Percentiles rank a stretch among this genome's conserved stretches.
Conservation (phyloP, 139 green algal genomes). For the Chlorella sorokiniana region DNA sequence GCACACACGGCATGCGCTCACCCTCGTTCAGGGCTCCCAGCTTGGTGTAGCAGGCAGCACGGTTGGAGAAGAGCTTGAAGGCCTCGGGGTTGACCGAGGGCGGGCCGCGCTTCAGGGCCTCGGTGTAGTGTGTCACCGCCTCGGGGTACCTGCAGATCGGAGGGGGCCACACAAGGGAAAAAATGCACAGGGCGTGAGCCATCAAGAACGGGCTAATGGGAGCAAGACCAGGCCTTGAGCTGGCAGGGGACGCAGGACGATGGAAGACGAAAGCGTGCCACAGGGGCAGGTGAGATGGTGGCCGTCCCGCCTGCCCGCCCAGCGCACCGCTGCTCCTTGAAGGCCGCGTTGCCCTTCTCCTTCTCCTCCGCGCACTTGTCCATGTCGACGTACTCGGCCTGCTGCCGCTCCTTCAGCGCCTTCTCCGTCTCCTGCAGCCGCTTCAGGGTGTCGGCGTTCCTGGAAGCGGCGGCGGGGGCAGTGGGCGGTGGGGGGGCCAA, state of each 20-base stretch:
- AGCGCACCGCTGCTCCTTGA: slow-evolving; percentile 80
- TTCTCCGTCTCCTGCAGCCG: slow-evolving; percentile 91
- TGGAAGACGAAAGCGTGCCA: too few species aligned
- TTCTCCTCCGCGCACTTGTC: slow-evolving; percentile 80
- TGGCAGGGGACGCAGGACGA: too few species aligned
- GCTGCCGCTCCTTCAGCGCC: slow-evolving; percentile 73
- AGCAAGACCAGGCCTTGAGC: neutral
- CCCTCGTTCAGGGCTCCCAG: slow-evolving; percentile 92
- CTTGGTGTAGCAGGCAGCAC: slow-evolving; percentile 99
- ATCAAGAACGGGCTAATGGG: neutral
- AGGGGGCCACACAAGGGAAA: neutral
- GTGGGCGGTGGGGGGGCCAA: neutral
- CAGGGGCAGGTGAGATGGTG: too few species aligned
- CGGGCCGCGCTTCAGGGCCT: slow-evolving; percentile 92
- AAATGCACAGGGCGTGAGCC: too few species aligned
- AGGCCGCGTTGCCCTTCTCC: slow-evolving; percentile 89
- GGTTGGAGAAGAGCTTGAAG: slow-evolving; percentile 97
- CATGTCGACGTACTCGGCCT: slow-evolving; percentile 89
- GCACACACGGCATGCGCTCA: too few species aligned
- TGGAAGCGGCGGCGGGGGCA: slow-evolving; percentile 30
- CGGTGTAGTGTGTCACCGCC: slow-evolving; percentile 93
- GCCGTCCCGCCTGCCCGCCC: neutral
- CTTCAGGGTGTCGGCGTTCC: slow-evolving; percentile 96
- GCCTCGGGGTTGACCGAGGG: slow-evolving; percentile 85
- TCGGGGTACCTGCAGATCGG: slow-evolving; percentile 74